Conservation (phyloP, 768 basidiomycete species). For the Pholiota molesta region DNA sequence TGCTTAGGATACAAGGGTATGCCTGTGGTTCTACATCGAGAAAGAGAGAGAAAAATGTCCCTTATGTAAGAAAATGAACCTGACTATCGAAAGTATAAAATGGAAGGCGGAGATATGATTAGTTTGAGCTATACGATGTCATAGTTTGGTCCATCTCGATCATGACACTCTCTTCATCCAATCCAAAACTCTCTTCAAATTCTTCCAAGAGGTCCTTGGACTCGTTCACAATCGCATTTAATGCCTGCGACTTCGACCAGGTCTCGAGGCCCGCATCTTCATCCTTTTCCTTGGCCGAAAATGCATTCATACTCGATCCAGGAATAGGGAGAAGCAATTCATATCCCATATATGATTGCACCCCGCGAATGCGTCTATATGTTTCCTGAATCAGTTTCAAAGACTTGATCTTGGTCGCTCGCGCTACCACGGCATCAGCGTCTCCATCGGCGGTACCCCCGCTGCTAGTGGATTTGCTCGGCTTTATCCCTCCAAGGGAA, state of each 20-base stretch:
- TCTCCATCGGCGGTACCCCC: conserved; percentile 8
- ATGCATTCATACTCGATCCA: conserved; percentile 3
- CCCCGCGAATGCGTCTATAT: conserved; percentile 60
- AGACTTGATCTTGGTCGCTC: conserved; percentile 51
- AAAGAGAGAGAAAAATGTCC: background rate
- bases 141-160: conserved; percentile 24
- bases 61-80: background rate
- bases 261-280: conserved; percentile 41
- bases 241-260: conserved; percentile 58
- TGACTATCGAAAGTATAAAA: background rate
- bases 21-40: background rate
- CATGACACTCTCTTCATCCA: conserved; percentile 29
- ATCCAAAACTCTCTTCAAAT: conserved; percentile 40
- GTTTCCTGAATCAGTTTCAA: conserved; percentile 55
- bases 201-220: conserved; percentile 61
- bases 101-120: background rate
- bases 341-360: conserved; percentile 70
- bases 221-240: conserved; percentile 56
- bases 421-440: conserved; percentile 26
- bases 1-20: background rate
- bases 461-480: conserved; percentile 12
- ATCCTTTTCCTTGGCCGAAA: conserved; percentile 32
- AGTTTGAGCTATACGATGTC: conserved; percentile 6
- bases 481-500: conserved; percentile 20
- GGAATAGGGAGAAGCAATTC: conserved; percentile 53